Evolutionary conservation across 345 rosid genomes (phyloP).

Genomic region (Aethionema arabicum): DNA sequence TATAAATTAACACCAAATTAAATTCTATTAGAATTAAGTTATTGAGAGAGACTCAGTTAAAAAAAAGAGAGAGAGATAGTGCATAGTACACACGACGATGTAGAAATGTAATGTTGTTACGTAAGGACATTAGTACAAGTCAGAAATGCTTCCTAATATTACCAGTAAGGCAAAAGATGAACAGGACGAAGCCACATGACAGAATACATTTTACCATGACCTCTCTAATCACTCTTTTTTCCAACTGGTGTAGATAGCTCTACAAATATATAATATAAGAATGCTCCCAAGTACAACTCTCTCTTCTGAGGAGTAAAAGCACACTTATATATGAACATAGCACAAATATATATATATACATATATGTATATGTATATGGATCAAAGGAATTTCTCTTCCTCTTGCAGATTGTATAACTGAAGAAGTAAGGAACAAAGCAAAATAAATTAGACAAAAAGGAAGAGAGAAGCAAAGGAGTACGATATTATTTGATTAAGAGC

Average conservation of each 20-base stretch:
- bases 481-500: slow-evolving; percentile 21
- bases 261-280: neutral
- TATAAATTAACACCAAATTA: too few relatives aligned
- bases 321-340: too few relatives aligned
- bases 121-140: too few relatives aligned
- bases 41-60: too few relatives aligned
- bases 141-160: too few relatives aligned
- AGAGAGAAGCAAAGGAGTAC: neutral
- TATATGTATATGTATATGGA: neutral
- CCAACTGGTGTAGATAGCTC: neutral
- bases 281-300: neutral
- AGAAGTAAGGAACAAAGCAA: slow-evolving; percentile 31
- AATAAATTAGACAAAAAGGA: neutral
- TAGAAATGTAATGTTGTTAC: too few relatives aligned
- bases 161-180: neutral
- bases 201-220: neutral
- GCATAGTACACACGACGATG: too few relatives aligned
- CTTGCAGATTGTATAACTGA: slow-evolving; percentile 2
- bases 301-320: too few relatives aligned
- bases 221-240: neutral
- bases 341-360: slow-evolving; percentile 7
- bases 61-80: too few relatives aligned
- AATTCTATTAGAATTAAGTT: too few relatives aligned
- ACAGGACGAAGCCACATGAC: neutral
- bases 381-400: slow-evolving; percentile 7